Evolutionary conservation across 345 rosid genomes (phyloP).

Genomic region (Moricandia moricandioides): DNA sequence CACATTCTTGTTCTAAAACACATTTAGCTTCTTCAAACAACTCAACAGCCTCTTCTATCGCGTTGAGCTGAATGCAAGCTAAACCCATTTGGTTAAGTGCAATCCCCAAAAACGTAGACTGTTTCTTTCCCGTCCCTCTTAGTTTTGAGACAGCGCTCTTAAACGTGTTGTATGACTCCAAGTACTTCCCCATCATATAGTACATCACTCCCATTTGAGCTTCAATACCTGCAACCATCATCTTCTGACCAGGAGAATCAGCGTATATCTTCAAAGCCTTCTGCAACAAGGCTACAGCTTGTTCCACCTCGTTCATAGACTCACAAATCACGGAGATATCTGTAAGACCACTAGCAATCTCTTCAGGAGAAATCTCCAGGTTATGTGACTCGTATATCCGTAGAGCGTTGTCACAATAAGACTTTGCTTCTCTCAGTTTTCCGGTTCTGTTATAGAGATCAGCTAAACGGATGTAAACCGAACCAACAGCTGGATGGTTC

Average conservation of each 20-base stretch:
- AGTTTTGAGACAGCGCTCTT: constrained; percentile 62
- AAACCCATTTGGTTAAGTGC: constrained; percentile 95
- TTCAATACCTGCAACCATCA: constrained; percentile 42
- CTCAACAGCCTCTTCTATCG: constrained; percentile 71
- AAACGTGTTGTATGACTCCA: constrained; percentile 70
- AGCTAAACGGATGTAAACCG: constrained; percentile 82
- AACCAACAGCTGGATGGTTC: constrained; percentile 78
- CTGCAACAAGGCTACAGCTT: constrained; percentile 68
- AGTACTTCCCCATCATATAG: constrained; percentile 76
- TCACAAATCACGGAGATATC: constrained; percentile 80
- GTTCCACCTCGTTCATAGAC: constrained; percentile 80
- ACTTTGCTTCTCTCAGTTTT: constrained; percentile 75
- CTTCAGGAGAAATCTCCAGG: constrained; percentile 62
- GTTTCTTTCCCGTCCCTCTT: constrained; percentile 73
- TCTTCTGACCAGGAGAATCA: constrained; percentile 68
- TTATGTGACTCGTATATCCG: constrained; percentile 65
- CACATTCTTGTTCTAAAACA: constrained; percentile 66
- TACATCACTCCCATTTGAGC: constrained; percentile 92
- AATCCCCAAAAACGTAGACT: constrained; percentile 77
- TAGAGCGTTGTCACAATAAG: constrained; percentile 85
- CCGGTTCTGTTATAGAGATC: constrained; percentile 83
- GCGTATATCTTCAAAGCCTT: constrained; percentile 70
- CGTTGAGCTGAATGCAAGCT: constrained; percentile 71
- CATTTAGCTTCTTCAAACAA: constrained; percentile 81
- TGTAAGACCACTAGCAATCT: constrained; percentile 79